These are phyloP conservation scores for Rhizopogon vinicolor DNA, from an alignment of 768 basidiomycete genomes.

Conservation along the genomic window DNA sequence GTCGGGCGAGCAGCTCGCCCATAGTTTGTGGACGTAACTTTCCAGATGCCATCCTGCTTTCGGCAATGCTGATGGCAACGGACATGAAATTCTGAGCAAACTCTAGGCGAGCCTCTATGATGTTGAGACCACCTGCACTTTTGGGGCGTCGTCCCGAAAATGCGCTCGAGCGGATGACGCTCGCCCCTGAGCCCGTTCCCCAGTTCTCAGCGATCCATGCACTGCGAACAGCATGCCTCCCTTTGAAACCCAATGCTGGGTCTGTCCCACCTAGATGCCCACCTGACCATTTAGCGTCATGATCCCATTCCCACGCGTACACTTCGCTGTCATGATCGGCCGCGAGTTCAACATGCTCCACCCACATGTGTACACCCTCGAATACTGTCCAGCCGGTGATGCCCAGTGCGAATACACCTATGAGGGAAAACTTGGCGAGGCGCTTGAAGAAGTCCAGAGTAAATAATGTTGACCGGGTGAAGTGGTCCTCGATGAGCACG, in stretches of 20 bases:
- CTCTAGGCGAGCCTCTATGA: constrained; percentile 52
- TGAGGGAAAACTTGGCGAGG: constrained; percentile 44
- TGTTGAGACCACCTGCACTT: constrained; percentile 33
- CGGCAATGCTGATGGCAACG: constrained; percentile 42
- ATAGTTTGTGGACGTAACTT: constrained; percentile 47
- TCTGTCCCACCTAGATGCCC: constrained; percentile 65
- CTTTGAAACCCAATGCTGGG: constrained; percentile 56
- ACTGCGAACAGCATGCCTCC: constrained; percentile 55
- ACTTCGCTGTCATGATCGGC: constrained; percentile 47
- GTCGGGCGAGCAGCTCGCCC: constrained; percentile 48
- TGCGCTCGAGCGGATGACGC: constrained; percentile 35
- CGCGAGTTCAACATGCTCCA: constrained; percentile 51
- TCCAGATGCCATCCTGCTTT: constrained; percentile 32
- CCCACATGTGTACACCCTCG: constrained; percentile 57
- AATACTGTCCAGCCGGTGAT: constrained; percentile 43
- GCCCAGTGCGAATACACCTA: constrained; percentile 40
- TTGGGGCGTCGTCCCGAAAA: constrained; percentile 25
- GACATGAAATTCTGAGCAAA: constrained; percentile 51
- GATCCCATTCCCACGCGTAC: constrained; percentile 64
- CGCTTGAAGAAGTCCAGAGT: constrained; percentile 42
- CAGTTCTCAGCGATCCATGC: constrained; percentile 74
- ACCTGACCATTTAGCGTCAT: constrained; percentile 57
- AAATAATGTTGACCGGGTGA: constrained; percentile 30
- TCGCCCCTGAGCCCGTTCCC: constrained; percentile 42
- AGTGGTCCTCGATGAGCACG: constrained; percentile 28